Percentiles rank a stretch among this genome's conserved stretches.
These are phyloP conservation scores for Mikania micrantha DNA, from an alignment of 129 eudicot species.

Conservation along the genomic window DNA sequence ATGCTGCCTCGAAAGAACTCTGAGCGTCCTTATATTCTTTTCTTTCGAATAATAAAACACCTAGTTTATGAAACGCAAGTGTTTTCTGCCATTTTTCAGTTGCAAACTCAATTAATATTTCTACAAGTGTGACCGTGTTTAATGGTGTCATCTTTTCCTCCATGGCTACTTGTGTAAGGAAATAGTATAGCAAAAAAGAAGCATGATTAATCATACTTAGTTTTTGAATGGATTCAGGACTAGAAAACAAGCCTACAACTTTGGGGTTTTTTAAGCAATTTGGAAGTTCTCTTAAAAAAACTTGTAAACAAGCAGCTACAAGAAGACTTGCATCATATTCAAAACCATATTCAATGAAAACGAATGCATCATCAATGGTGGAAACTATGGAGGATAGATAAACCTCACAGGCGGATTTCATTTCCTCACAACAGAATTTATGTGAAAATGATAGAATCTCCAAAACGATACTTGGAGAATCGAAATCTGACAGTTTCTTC, in stretches of 20 bases:
- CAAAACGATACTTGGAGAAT: constrained; percentile 39
- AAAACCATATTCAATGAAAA: constrained; percentile 59
- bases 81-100: constrained; percentile 56
- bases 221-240: constrained; percentile 46
- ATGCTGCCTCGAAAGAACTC: constrained; percentile 45
- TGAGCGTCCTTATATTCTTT: constrained; percentile 51
- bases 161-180: constrained; percentile 63
- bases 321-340: constrained; percentile 53
- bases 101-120: constrained; percentile 44
- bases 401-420: constrained; percentile 50
- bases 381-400: constrained; percentile 45
- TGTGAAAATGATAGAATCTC: constrained; percentile 62
- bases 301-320: constrained; percentile 63
- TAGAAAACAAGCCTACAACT: constrained; percentile 46
- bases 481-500: constrained; percentile 22
- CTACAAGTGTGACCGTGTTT: constrained; percentile 34
- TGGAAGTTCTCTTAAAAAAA: constrained; percentile 62
- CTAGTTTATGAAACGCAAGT: constrained; percentile 57
- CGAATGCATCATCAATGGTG: constrained; percentile 44
- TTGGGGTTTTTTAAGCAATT: constrained; percentile 36
- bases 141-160: constrained; percentile 45
- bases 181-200: constrained; percentile 52
- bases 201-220: constrained; percentile 46
- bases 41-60: constrained; percentile 50
- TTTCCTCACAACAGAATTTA: constrained; percentile 63